phyloP scores from a whole-genome alignment of 106 monocot genomes.

The Hemerocallis citrina region DNA sequence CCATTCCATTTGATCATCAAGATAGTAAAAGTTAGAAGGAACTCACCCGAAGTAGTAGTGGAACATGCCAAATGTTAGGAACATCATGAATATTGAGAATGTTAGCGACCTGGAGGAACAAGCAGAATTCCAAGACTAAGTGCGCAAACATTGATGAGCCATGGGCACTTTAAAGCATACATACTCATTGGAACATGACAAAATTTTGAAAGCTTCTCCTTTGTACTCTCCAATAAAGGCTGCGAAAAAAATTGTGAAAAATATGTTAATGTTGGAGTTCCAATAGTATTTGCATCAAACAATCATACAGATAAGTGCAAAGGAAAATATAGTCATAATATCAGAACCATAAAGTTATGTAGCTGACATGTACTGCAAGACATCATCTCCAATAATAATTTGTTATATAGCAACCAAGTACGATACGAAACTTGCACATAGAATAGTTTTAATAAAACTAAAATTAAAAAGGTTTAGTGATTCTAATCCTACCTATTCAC shows the following conservation, averaged over 20 bases:
- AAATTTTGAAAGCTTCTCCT: constrained; percentile 72
- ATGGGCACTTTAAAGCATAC: constrained; percentile 4
- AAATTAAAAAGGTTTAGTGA: too few species aligned
- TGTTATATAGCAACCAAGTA: too few species aligned
- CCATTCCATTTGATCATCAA: constrained; percentile 4
- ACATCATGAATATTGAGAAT: constrained; percentile 84
- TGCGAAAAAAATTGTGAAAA: constrained; percentile 17
- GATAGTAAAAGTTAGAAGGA: neutral
- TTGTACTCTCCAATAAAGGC: constrained; percentile 47
- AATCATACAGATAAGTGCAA: neutral
- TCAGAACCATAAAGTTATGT: neutral
- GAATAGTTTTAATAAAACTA: too few species aligned
- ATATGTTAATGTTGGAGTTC: neutral
- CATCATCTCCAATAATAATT: too few species aligned
- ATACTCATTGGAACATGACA: constrained; percentile 68
- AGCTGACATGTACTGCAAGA: neutral
- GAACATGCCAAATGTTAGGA: constrained; percentile 78
- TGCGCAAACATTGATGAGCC: neutral
- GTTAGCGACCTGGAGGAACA: constrained; percentile 35
- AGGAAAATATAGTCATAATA: neutral
- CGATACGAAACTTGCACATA: too few species aligned
- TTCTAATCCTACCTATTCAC: too few species aligned
- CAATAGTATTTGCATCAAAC: neutral
- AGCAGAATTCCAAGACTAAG: neutral
- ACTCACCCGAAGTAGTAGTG: constrained; percentile 54